Evolutionary conservation across 164 flowering plant genomes (phyloP).

Genomic region (Aristolochia contorta): DNA sequence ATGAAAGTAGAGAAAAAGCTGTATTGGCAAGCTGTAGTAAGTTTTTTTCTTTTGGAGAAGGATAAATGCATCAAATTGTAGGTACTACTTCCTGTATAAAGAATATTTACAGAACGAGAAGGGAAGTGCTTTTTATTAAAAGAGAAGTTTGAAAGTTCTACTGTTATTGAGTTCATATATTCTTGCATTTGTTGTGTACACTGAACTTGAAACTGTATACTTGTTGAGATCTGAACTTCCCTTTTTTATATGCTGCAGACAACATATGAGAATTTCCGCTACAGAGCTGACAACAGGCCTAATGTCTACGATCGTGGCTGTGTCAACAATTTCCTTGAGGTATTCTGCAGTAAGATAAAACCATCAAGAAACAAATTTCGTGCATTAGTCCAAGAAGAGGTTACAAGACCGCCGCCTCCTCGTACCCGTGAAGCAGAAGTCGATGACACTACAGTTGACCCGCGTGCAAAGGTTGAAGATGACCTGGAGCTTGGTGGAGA

Average conservation of each 20-base stretch:
- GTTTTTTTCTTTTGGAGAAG: too few species aligned
- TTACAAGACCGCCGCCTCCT: slow-evolving; percentile 30
- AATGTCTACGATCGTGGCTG: slow-evolving; percentile 69
- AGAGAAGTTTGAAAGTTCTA: too few species aligned
- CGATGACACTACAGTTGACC: slow-evolving; percentile 41
- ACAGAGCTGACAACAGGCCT: slow-evolving; percentile 62
- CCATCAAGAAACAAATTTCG: slow-evolving; percentile 85
- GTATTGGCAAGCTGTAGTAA: too few species aligned
- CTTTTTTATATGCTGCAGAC: slow-evolving; percentile 38
- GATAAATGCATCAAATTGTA: too few species aligned
- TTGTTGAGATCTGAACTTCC: neutral
- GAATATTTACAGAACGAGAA: too few species aligned
- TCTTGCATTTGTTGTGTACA: neutral
- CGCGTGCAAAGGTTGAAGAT: slow-evolving; percentile 78
- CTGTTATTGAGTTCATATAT: neutral
- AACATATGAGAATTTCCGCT: slow-evolving; percentile 83
- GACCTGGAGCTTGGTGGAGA: slow-evolving; percentile 84
- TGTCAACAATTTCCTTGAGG: slow-evolving; percentile 56
- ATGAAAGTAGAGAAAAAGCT: too few species aligned
- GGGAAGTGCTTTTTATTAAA: too few species aligned
- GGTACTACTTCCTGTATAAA: too few species aligned
- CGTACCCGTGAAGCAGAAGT: slow-evolving; percentile 29
- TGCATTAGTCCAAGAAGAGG: slow-evolving; percentile 55
- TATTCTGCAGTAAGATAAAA: slow-evolving; percentile 55
- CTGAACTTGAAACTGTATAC: neutral